Conservation (phyloP, 805 yeast genomes). For the Lipomyces spencermartinsiae region DNA sequence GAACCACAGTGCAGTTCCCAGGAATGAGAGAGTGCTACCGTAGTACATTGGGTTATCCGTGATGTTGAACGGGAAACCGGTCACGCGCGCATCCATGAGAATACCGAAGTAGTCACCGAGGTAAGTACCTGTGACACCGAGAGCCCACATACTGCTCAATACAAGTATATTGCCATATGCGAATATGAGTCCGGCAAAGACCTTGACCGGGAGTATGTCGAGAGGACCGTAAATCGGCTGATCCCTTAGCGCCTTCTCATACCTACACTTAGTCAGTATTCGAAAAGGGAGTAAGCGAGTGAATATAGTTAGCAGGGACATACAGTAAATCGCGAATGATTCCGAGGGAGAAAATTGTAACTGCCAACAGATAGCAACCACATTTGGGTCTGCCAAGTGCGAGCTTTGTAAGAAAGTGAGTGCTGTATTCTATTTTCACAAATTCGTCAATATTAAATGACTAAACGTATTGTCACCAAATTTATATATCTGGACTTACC, state of each 20-base stretch:
- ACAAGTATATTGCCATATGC: constrained; percentile 81
- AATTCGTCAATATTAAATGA: neutral
- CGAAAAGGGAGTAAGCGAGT: neutral
- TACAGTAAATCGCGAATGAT: constrained; percentile 75
- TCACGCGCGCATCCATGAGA: constrained; percentile 86
- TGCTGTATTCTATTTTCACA: constrained; percentile 64
- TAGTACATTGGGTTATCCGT: constrained; percentile 96
- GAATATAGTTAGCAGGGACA: neutral
- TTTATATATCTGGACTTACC: constrained; percentile 43
- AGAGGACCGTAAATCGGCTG: constrained; percentile 73
- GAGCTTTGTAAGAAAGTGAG: constrained; percentile 75
- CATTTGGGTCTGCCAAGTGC: constrained; percentile 66
- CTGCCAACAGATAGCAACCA: constrained; percentile 88
- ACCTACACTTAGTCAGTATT: constrained; percentile 38
- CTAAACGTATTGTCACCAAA: neutral
- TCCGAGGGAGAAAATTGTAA: constrained; percentile 84
- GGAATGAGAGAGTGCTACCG: constrained; percentile 86
- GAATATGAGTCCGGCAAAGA: constrained; percentile 63
- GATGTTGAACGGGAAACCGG: constrained; percentile 91
- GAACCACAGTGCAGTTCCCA: constrained; percentile 83
- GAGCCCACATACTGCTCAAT: constrained; percentile 81
- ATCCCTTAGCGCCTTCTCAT: constrained; percentile 69
- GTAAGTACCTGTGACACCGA: constrained; percentile 96
- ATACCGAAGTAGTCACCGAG: constrained; percentile 98
- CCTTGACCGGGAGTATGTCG: constrained; percentile 49